Evolutionary conservation across 2,329 filamentous ascomycete genomes (phyloP).

Genomic region (Ophiocordyceps robertsii): DNA sequence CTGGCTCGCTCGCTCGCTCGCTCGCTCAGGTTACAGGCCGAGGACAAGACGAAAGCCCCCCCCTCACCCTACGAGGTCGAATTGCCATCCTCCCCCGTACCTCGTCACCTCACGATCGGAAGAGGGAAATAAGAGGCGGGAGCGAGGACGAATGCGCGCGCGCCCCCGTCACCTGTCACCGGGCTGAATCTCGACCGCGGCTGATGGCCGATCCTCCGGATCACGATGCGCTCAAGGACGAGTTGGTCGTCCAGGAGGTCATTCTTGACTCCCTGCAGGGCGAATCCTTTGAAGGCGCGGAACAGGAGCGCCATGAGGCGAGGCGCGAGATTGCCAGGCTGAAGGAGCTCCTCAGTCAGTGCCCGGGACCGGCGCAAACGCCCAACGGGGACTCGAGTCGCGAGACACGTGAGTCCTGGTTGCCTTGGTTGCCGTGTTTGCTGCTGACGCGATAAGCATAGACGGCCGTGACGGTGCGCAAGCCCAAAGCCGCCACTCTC

Average conservation of each 20-base stretch:
- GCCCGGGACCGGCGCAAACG: not conserved
- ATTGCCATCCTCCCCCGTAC: not conserved
- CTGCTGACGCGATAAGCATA: no score
- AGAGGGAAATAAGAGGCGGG: not conserved
- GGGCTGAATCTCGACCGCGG: slow-evolving; percentile 5
- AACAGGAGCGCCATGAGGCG: slow-evolving; percentile 14
- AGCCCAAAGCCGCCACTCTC: no score
- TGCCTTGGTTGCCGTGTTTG: no score
- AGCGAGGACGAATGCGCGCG: slow-evolving; percentile 1
- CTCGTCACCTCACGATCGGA: not conserved
- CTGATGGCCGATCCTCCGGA: slow-evolving; percentile 6
- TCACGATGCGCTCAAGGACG: slow-evolving; percentile 20
- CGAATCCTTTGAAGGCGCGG: slow-evolving; percentile 13
- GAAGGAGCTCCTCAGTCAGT: slow-evolving; percentile 13
- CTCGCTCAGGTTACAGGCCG: no score
- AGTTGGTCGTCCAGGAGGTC: slow-evolving; percentile 27
- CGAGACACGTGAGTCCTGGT: no score
- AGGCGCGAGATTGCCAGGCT: slow-evolving; percentile 16
- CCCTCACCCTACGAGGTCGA: not conserved
- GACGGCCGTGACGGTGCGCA: no score
- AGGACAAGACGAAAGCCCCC: no score
- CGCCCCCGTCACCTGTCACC: slow-evolving; percentile 4
- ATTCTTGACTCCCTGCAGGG: slow-evolving; percentile 26
- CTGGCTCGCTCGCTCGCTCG: no score
- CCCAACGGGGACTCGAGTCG: no score